A percentile compares a stretch with the other conserved stretches of the same genome.
Evolutionary conservation across 139 green algal genomes (phyloP).

Genomic region (Closterium sp.): DNA sequence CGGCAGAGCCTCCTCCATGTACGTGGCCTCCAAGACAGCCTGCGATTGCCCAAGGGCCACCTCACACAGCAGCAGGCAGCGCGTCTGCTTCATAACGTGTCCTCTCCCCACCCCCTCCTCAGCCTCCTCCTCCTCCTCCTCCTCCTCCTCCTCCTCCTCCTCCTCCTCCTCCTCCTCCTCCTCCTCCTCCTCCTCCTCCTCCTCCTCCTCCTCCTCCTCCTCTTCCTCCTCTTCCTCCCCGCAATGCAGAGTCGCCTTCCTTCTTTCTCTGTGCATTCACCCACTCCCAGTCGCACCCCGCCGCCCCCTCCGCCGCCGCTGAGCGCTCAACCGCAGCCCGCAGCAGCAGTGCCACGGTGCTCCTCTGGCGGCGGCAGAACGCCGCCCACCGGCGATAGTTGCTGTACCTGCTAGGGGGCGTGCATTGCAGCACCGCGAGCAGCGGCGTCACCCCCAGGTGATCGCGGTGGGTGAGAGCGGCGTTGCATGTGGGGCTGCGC

Average conservation of each 20-base stretch:
- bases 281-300: neutral
- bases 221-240: too few relatives aligned
- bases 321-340: neutral
- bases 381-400: neutral
- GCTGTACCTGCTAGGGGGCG: neutral
- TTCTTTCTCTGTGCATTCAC: neutral
- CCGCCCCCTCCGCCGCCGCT: neutral
- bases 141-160: neutral
- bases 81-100: neutral
- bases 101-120: neutral
- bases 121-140: neutral
- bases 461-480: neutral
- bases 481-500: neutral
- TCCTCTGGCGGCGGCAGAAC: neutral
- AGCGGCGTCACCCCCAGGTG: neutral
- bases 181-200: too few relatives aligned
- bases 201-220: too few relatives aligned
- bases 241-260: neutral
- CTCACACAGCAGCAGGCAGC: neutral
- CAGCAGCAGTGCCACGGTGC: neutral
- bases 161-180: too few relatives aligned
- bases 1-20: neutral
- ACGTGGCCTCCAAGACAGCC: neutral
- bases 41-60: neutral
- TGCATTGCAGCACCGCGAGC: neutral